Evolutionary conservation across 306 rosid species (phyloP).

Genomic region (Cicer chorassanicum): DNA sequence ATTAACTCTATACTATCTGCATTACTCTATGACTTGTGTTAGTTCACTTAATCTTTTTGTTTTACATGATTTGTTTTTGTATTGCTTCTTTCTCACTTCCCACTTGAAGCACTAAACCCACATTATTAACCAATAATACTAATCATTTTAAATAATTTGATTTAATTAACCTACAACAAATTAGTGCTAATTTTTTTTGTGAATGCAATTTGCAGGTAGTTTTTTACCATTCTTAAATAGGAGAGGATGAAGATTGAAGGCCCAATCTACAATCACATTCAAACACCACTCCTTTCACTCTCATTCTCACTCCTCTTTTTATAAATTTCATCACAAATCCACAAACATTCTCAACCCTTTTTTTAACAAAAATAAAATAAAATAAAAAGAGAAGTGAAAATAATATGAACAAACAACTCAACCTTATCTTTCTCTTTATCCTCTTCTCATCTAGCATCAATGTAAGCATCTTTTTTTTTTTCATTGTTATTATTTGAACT

Average conservation of each 20-base stretch:
- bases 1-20: background rate
- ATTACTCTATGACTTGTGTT: constrained; percentile 34
- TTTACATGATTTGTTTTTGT: constrained; percentile 37
- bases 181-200: constrained; percentile 16
- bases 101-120: background rate
- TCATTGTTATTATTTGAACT: background rate
- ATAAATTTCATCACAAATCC: constrained; percentile 67
- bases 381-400: constrained; percentile 1
- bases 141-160: background rate
- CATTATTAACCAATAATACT: background rate
- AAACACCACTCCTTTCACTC: background rate
- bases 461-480: constrained; percentile 59
- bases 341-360: constrained; percentile 60
- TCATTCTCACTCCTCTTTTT: constrained; percentile 42
- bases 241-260: constrained; percentile 41
- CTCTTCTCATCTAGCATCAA: constrained; percentile 56
- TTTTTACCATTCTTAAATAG: constrained; percentile 36
- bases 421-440: constrained; percentile 58
- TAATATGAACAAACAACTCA: constrained; percentile 53
- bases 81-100: background rate
- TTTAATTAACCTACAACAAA: constrained; percentile 7
- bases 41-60: constrained; percentile 45
- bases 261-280: constrained; percentile 43
- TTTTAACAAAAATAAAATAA: background rate
- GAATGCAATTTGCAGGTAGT: constrained; percentile 32